Percentiles rank a stretch among this genome's conserved stretches.
Conservation (phyloP, 2,329 filamentous ascomycete genomes). For the Lojkania enalia region DNA sequence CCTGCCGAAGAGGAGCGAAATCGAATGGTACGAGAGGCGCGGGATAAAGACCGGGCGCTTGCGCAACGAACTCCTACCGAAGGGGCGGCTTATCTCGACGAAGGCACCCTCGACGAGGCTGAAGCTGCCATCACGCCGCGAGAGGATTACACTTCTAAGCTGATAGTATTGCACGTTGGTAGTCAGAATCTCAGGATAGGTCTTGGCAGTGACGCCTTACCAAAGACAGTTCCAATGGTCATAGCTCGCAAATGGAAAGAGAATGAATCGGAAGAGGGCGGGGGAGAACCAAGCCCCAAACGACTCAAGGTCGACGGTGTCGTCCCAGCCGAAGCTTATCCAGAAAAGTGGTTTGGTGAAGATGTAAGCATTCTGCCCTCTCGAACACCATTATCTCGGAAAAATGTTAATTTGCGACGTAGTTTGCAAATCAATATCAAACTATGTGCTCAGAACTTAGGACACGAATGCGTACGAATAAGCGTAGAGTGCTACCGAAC, state of each 20-base stretch:
- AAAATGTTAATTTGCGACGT: neutral
- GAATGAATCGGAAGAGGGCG: slow-evolving; percentile 82
- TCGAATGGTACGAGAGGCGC: slow-evolving; percentile 79
- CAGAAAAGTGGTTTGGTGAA: slow-evolving; percentile 84
- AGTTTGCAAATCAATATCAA: slow-evolving; percentile 66
- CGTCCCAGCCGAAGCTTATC: slow-evolving; percentile 61
- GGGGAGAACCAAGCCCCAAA: slow-evolving; percentile 76
- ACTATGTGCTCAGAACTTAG: slow-evolving; percentile 87
- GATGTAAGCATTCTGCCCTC: slow-evolving; percentile 59
- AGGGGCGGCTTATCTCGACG: slow-evolving; percentile 25
- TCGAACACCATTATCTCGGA: slow-evolving; percentile 31
- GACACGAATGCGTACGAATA: slow-evolving; percentile 86
- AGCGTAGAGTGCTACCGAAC: slow-evolving; percentile 93
- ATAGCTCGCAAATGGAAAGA: slow-evolving; percentile 77
- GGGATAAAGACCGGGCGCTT: slow-evolving; percentile 83
- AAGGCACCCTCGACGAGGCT: slow-evolving; percentile 34
- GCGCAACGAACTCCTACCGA: slow-evolving; percentile 67
- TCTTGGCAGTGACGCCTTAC: slow-evolving; percentile 91
- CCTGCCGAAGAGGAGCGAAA: slow-evolving; percentile 86
- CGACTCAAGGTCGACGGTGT: slow-evolving; percentile 64
- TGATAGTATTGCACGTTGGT: slow-evolving; percentile 92
- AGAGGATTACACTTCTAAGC: slow-evolving; percentile 77
- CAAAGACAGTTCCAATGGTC: slow-evolving; percentile 91
- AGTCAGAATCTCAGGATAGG: slow-evolving; percentile 95
- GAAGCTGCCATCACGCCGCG: slow-evolving; percentile 31